These are phyloP conservation scores for Dactylellina drechsleri DNA, from an alignment of 2,329 filamentous ascomycete species.

Conservation along the genomic window DNA sequence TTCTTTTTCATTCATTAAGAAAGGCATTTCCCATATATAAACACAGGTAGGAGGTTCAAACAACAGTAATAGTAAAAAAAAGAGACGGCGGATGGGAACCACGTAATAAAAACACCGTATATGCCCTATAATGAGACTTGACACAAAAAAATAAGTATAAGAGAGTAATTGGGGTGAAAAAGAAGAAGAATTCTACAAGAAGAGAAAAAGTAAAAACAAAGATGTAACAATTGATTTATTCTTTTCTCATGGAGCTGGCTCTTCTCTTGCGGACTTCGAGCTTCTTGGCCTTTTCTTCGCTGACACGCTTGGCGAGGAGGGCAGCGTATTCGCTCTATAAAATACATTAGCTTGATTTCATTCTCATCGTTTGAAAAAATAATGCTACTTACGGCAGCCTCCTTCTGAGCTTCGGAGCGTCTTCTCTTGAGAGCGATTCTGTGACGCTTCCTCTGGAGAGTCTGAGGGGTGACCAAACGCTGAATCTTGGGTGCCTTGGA, in stretches of 20 bases:
- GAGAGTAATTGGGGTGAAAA: constrained; percentile 1
- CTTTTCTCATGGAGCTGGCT: constrained; percentile 92
- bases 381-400: constrained; percentile 84
- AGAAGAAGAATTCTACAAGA: constrained; percentile 16
- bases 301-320: constrained; percentile 94
- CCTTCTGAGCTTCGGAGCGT: constrained; percentile 95
- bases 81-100: constrained; percentile 13
- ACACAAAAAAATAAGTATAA: constrained; percentile 30
- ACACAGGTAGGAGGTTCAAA: constrained; percentile 56
- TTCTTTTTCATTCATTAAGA: constrained; percentile 54
- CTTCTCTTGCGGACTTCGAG: constrained; percentile 95
- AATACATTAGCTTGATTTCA: constrained; percentile 6
- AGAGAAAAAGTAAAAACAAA: constrained; percentile 12
- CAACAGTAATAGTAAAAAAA: constrained; percentile 35
- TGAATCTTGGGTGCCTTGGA: constrained; percentile 99
- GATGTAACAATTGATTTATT: constrained; percentile 64
- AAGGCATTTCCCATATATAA: constrained; percentile 56
- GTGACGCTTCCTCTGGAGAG: constrained; percentile 99
- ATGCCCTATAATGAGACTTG: constrained; percentile 53
- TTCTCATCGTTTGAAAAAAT: constrained; percentile 9
- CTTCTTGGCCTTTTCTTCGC: constrained; percentile 94
- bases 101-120: constrained; percentile 51
- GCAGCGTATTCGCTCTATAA: constrained; percentile 94
- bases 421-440: constrained; percentile 97
- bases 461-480: constrained; percentile 98